Conservation (phyloP, 1,284 basidiomycete species). For the Mixia osmundae region DNA sequence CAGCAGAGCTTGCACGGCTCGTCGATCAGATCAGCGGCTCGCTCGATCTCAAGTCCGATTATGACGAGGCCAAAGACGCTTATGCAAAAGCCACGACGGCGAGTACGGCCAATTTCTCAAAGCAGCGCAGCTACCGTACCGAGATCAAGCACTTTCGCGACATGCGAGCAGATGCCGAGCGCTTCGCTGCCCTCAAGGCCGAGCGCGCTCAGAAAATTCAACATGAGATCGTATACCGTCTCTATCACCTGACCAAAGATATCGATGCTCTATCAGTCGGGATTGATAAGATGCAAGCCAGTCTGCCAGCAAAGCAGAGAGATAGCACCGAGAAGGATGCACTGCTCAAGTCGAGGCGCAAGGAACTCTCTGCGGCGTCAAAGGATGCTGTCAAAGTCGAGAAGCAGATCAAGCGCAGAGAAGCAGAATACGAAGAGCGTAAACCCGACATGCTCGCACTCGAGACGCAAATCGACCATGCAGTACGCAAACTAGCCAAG, state of each 20-base stretch:
- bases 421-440: slow-evolving; percentile 60
- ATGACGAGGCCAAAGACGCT: slow-evolving; percentile 64
- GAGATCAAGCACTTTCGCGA: slow-evolving; percentile 97
- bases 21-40: slow-evolving; percentile 93
- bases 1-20: slow-evolving; percentile 65
- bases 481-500: slow-evolving; percentile 48
- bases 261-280: slow-evolving; percentile 44
- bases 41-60: slow-evolving; percentile 64
- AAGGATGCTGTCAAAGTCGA: slow-evolving; percentile 48
- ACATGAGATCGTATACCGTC: slow-evolving; percentile 60
- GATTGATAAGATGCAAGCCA: slow-evolving; percentile 42
- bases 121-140: slow-evolving; percentile 70
- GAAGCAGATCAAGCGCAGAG: slow-evolving; percentile 50
- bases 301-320: slow-evolving; percentile 4
- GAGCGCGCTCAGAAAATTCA: slow-evolving; percentile 63
- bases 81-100: slow-evolving; percentile 80
- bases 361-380: slow-evolving; percentile 55
- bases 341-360: slow-evolving; percentile 45
- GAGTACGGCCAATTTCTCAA: slow-evolving; percentile 79
- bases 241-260: slow-evolving; percentile 69
- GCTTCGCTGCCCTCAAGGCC: slow-evolving; percentile 53
- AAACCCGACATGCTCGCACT: slow-evolving; percentile 51
- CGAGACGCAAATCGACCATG: slow-evolving; percentile 65
- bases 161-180: slow-evolving; percentile 78
- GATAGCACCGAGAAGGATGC: slow-evolving; percentile 32